These are phyloP conservation scores for Taphrina wiesneri DNA, from an alignment of 1,139 yeast genomes.

Conservation along the genomic window DNA sequence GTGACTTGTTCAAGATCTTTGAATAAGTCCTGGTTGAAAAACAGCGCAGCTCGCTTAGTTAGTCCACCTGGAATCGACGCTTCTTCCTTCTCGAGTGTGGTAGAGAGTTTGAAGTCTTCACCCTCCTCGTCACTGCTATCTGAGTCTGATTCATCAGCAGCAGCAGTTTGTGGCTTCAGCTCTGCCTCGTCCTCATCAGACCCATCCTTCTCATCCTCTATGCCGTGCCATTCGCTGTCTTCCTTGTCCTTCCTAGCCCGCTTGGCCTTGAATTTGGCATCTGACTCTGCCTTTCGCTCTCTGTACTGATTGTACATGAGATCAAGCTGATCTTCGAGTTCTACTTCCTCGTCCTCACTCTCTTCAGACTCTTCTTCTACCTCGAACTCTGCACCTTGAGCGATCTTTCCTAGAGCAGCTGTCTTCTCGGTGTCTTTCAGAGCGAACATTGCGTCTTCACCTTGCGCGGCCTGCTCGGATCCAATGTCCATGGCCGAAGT, in stretches of 20 bases:
- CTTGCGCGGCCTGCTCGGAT: conserved; percentile 83
- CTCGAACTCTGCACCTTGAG: conserved; percentile 80
- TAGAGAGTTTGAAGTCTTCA: conserved; percentile 62
- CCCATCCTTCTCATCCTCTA: conserved; percentile 43
- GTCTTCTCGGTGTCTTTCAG: conserved; percentile 81
- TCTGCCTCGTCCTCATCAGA: conserved; percentile 42
- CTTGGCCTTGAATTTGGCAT: conserved; percentile 78
- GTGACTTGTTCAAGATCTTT: conserved; percentile 48
- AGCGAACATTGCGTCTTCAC: conserved; percentile 78
- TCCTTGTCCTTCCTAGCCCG: conserved; percentile 73
- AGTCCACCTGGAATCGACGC: conserved; percentile 52
- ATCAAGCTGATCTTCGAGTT: conserved; percentile 38
- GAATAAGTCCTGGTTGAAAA: conserved; percentile 80
- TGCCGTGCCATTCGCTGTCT: conserved; percentile 76
- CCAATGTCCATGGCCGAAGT: conserved; percentile 90
- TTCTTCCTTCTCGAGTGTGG: conserved; percentile 55
- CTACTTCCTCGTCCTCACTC: conserved; percentile 73
- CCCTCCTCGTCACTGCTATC: conserved; percentile 64
- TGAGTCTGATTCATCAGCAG: conserved; percentile 38
- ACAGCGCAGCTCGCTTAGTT: conserved; percentile 69
- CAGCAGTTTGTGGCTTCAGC: not conserved
- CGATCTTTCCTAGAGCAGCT: conserved; percentile 71
- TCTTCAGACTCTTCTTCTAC: conserved; percentile 46
- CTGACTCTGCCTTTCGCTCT: conserved; percentile 71
- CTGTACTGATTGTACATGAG: conserved; percentile 76